phyloP scores from a whole-genome alignment of 1,284 basidiomycete genomes.

The Violaceomyces palustris region DNA sequence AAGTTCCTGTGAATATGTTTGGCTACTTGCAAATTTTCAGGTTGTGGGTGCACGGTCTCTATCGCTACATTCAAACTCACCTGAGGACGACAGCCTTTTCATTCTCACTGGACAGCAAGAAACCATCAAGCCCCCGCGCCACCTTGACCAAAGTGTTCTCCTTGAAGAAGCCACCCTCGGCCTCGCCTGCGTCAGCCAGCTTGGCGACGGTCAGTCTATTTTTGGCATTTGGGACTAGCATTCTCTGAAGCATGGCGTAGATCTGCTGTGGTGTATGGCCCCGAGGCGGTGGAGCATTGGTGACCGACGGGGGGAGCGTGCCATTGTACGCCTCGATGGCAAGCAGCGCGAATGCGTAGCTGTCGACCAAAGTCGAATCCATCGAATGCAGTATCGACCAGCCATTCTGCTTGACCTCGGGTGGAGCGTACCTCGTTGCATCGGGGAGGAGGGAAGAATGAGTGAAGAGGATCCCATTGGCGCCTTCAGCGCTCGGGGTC shows the following conservation, averaged over 20 bases:
- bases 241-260: constrained; percentile 76
- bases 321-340: constrained; percentile 46
- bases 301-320: constrained; percentile 58
- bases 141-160: constrained; percentile 79
- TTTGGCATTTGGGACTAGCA: constrained; percentile 81
- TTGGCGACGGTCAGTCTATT: constrained; percentile 64
- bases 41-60: too few relatives aligned
- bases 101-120: constrained; percentile 73
- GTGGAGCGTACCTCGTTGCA: constrained; percentile 58
- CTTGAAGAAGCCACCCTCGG: constrained; percentile 69
- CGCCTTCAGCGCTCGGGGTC: constrained; percentile 57
- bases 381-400: constrained; percentile 55
- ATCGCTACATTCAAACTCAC: constrained; percentile 56
- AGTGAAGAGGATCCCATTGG: constrained; percentile 33
- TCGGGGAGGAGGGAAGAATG: constrained; percentile 43
- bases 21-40: too few relatives aligned
- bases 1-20: too few relatives aligned
- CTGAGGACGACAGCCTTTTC: constrained; percentile 63
- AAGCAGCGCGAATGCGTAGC: constrained; percentile 39
- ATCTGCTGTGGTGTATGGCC: constrained; percentile 72
- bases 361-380: constrained; percentile 33
- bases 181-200: constrained; percentile 43
- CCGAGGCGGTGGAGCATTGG: constrained; percentile 67
- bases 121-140: constrained; percentile 78
- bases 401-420: constrained; percentile 85